Evolutionary conservation across 441 rosid genomes (phyloP), one percentile per base, ranked within the genome.

Genomic region (Brassica hybrid): DNA sequence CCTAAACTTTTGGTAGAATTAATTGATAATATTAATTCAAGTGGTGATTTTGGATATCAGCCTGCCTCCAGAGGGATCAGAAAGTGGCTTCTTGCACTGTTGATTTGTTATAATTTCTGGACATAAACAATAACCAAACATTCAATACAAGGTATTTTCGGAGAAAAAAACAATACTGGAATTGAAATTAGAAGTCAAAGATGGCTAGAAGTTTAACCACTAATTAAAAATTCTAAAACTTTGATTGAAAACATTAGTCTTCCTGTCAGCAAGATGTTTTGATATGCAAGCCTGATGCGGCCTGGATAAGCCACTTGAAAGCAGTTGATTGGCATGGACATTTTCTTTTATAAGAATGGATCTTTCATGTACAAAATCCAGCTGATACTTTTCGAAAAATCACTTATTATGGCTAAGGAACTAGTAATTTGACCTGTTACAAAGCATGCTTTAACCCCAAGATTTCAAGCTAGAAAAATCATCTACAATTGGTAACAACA

Each of bases 11-110:
- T 48, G 56, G 56, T 48, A 6, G 56, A 48, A 45, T n/a, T 48
- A 7, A 48, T 48, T 6, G 23, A 48, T 48, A 48, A 5, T 45
- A 45, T 45, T 45, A 45, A 5, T 50, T 50, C 18, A 50, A 14
- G 57, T 50, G 57, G 57, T 50, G 57, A 48, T 48, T 48, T 48
- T 14, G 18, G 57, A 50, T 50, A 48, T 50, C 57, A 50, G 57
- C 18, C 57, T 50, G 18, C 16, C 52, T 45, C 16, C 16, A 14
- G 52, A 45, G 52, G 14, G 52, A 45, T 6, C 10, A 6, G 19
- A 16, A 50, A 6, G 57, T 18, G 57, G 57, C 19, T 19, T 50
- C 57, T 14, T 50, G 57, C 9, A 14, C 9, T 14, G 8, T 50
- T 50, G 7, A 16, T 6, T 50, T 50, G 18, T 14, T 50, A 7